Evolutionary conservation across 768 basidiomycete species (phyloP), one percentile per base, ranked within the genome.

Genomic region (Phanerochaete carnosa): DNA sequence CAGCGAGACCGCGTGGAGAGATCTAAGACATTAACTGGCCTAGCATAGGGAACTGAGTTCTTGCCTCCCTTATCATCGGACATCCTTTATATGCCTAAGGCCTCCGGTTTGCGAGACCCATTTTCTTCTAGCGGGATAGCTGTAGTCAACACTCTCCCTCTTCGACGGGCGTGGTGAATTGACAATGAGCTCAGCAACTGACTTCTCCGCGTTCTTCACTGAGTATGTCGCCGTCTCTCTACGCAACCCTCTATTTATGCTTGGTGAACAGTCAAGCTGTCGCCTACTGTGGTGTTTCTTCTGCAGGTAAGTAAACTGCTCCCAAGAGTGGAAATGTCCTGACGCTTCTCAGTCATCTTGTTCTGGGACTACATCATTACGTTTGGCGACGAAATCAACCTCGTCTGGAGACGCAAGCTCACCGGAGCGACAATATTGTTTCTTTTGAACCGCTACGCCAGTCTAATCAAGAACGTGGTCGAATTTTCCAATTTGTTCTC

Each of bases 321-420:
- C 39, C 16, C 11, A 4, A 19, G 4, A 13, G 13, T 35, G 6
- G 33, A 13, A 35, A 7, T 13, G 33, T 35, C 33, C 33, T 35
- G 33, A 35, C 33, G 33, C 6, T 35, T 25, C 7, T 4, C 30
- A 58, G 61, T 26, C 6, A 51, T 63, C 30, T 46, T 63, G 3
- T 60, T 63, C 12, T 66, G 60, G 30, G 65, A 66, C n/a, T 51
- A 63, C 37, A 12, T 59, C 23, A 45, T 66, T 37, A 63, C 65
- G 1, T 53, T 62, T 29, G 50, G 29, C 3, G 28, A 49, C 29
- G 65, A 66, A 37, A 45, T 54, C 8, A 50, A 52, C 23, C 59
- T 51, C 16, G 63, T 66, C 9, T 66, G 65, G 65, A n/a, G 55
- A 13, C 59, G 65, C 28, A 52, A 33, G 23, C 50, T 61, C 29